phyloP scores from a whole-genome alignment of 176 grass and related monocot species.

The Pharus latifolius region DNA sequence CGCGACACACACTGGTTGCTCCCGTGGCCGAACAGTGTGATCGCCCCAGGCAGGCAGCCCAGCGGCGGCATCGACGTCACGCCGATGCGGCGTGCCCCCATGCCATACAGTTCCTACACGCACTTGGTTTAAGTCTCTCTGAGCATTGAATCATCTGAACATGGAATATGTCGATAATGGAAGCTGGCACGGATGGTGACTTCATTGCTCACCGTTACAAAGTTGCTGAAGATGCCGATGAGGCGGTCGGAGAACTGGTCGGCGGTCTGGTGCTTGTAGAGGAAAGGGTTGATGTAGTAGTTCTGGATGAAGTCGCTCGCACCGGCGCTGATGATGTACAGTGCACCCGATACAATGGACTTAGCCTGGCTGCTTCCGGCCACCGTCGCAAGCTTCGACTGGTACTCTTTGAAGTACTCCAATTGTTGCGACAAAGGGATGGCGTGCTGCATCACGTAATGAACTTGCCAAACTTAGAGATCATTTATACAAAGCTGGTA shows the following conservation, averaged over 20 bases:
- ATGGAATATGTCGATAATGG: background rate
- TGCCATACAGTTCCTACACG: constrained; percentile 47
- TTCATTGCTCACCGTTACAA: constrained; percentile 28
- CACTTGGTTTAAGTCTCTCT: background rate
- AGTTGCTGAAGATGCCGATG: constrained; percentile 48
- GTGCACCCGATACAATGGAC: constrained; percentile 38
- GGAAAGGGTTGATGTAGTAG: constrained; percentile 88
- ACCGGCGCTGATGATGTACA: constrained; percentile 78
- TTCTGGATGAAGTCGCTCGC: constrained; percentile 82
- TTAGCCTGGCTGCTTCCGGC: constrained; percentile 38
- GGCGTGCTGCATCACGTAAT: constrained; percentile 42
- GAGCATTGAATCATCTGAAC: too few relatives aligned
- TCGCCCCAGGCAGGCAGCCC: constrained; percentile 59
- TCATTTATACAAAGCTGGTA: background rate
- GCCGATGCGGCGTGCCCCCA: constrained; percentile 73
- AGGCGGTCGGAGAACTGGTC: constrained; percentile 63
- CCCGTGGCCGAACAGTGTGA: constrained; percentile 69
- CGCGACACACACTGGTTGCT: constrained; percentile 35
- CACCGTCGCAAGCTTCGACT: constrained; percentile 51
- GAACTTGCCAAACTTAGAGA: background rate
- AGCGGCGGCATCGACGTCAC: constrained; percentile 78
- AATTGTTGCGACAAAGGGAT: constrained; percentile 83
- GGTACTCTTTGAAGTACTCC: constrained; percentile 66
- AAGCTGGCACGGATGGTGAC: background rate
- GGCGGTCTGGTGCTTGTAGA: constrained; percentile 63